A percentile compares a stretch with the other conserved stretches of the same genome.
These are phyloP conservation scores for Ormosia semicastrata DNA, from an alignment of 306 rosid species.

Conservation along the genomic window DNA sequence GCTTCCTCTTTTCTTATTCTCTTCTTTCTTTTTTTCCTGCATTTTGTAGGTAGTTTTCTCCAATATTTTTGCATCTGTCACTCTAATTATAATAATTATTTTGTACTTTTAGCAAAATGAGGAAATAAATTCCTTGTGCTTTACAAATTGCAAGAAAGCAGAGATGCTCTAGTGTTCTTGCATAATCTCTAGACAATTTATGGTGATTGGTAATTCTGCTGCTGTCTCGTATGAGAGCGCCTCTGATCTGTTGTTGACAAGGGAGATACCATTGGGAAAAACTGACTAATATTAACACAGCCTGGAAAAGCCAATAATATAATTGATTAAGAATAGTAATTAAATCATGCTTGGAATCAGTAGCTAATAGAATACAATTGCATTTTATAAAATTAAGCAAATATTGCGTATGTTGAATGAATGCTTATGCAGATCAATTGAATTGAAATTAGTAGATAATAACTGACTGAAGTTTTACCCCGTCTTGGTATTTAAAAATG, in stretches of 20 bases:
- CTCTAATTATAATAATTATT: background rate
- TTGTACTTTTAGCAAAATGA: slow-evolving; percentile 8
- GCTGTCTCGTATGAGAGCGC: background rate
- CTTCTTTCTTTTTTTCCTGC: background rate
- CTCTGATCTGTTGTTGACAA: background rate
- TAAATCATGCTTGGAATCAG: background rate
- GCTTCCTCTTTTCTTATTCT: background rate
- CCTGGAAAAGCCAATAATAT: background rate
- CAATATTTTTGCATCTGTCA: background rate
- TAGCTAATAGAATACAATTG: background rate
- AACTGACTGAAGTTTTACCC: no score
- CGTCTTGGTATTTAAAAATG: background rate
- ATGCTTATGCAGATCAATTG: no score
- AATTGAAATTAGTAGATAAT: no score
- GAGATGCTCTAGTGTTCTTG: background rate
- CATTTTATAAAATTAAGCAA: no score
- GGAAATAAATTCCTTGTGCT: slow-evolving; percentile 2
- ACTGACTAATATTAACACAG: background rate
- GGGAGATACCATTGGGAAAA: no score
- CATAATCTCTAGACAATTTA: background rate
- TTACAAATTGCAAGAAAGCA: slow-evolving; percentile 4
- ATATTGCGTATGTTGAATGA: no score
- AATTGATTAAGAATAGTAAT: no score
- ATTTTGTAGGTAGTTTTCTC: background rate
- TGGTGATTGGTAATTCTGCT: background rate